Evolutionary conservation across 2,329 filamentous ascomycete species (phyloP).

Genomic region (Fusarium ambrosium): DNA sequence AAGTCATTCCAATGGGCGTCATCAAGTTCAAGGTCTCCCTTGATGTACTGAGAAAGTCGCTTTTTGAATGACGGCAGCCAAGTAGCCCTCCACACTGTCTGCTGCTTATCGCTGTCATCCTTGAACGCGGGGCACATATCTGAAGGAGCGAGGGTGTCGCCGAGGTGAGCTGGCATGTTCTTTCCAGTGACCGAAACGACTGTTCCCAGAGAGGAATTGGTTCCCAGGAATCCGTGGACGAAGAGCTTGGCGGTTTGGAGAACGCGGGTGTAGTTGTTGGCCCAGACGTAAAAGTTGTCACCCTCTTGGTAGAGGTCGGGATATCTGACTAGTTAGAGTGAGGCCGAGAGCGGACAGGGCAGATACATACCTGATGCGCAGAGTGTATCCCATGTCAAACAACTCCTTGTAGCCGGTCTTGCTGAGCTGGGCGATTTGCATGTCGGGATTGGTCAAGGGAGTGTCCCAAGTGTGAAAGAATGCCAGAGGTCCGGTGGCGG

Average conservation of each 20-base stretch:
- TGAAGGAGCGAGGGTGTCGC: constrained; percentile 74
- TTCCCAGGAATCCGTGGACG: constrained; percentile 71
- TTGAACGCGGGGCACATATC: constrained; percentile 72
- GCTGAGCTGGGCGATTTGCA: constrained; percentile 71
- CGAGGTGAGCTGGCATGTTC: constrained; percentile 64
- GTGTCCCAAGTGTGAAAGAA: constrained; percentile 73
- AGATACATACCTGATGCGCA: constrained; percentile 57
- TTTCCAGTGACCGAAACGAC: constrained; percentile 71
- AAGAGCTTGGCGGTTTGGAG: constrained; percentile 74
- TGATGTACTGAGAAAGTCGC: constrained; percentile 67
- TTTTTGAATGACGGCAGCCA: constrained; percentile 66
- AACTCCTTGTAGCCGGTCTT: constrained; percentile 74
- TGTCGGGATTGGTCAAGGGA: constrained; percentile 65
- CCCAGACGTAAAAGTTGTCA: constrained; percentile 70
- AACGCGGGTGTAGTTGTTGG: constrained; percentile 75
- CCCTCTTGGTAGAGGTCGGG: constrained; percentile 64
- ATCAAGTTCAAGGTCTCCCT: constrained; percentile 67
- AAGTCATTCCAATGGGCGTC: constrained; percentile 68
- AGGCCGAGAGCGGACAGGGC: rapidly evolving
- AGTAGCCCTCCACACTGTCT: constrained; percentile 62
- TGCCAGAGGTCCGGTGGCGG: constrained; percentile 63
- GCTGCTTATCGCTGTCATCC: constrained; percentile 64
- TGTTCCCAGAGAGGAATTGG: constrained; percentile 64
- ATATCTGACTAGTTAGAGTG: constrained; percentile 50
- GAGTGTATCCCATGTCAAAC: constrained; percentile 66